phyloP scores from a whole-genome alignment of 2,329 filamentous ascomycete species.

The Cordyceps militaris region DNA sequence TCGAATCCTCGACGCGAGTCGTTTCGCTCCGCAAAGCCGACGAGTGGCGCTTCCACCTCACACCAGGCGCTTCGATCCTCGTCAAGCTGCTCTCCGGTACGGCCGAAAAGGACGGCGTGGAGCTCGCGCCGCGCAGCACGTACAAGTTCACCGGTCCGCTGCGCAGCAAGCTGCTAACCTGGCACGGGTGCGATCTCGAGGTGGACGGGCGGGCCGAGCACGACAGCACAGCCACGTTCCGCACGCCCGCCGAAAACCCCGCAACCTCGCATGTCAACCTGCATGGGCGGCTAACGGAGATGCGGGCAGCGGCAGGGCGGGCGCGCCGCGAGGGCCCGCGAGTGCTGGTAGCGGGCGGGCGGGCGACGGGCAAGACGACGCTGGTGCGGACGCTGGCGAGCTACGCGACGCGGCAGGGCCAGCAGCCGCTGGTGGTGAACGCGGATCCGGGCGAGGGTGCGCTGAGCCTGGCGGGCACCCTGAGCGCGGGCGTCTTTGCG shows the following conservation, averaged over 20 bases:
- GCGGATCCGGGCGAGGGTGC: constrained; percentile 75
- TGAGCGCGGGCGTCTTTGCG: constrained; percentile 81
- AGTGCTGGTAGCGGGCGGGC: constrained; percentile 75
- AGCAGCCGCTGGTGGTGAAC: constrained; percentile 77
- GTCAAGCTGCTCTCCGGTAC: constrained; percentile 68
- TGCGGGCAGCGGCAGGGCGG: constrained; percentile 55
- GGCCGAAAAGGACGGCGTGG: constrained; percentile 91
- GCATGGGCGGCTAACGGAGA: constrained; percentile 74
- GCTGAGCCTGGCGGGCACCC: constrained; percentile 68
- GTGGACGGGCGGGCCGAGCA: constrained; percentile 54
- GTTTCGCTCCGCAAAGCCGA: constrained; percentile 53
- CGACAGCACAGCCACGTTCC: constrained; percentile 52
- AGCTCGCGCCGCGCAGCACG: constrained; percentile 71
- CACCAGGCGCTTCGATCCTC: constrained; percentile 36
- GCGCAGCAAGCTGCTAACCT: constrained; percentile 86
- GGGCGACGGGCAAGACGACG: constrained; percentile 76
- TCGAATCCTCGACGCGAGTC: constrained; percentile 36
- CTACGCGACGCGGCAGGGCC: constrained; percentile 67
- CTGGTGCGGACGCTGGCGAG: constrained; percentile 69
- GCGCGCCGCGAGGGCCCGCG: constrained; percentile 57
- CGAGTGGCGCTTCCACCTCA: constrained; percentile 75
- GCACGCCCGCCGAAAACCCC: constrained; percentile 69
- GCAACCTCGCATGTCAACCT: constrained; percentile 76
- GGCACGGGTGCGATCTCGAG: constrained; percentile 83
- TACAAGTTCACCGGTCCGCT: constrained; percentile 70